Base-by-base conservation (phyloP, 305 asterid species). In the Fraxinus sp. region DNA sequence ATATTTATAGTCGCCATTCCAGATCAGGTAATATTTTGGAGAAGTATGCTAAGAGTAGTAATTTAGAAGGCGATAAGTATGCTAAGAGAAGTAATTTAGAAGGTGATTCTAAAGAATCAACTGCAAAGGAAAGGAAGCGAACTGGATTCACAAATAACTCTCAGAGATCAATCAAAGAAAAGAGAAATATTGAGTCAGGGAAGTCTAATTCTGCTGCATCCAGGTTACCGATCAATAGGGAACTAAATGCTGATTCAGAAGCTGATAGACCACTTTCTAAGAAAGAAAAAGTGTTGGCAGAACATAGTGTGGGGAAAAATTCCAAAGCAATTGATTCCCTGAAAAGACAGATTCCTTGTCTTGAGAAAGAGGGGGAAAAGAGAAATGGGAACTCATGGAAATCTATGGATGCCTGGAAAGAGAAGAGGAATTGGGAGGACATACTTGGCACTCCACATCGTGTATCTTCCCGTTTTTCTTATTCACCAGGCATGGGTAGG, bases 391-490 rank as follows among this genome's bases (percentile, higher is more conserved):
- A 80, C 84, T 87, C 90, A 20, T 89, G 89, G 86, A 92, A 88
- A 81, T 94, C 96, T 36, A 89, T 97, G 97, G 98, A 95, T 92
- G 99, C 98, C 66, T 97, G 99, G 99, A 97, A 92, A 91, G 98
- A 95, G 90, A 97, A 93, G 91, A 92, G 99, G 85, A 95, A 95
- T 85, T 97, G 99, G 99, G 97, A 94, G 88, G 98, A 92, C 82
- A 89, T 97, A 89, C 98, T 97, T 88, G 90, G 97, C 81, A 85
- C 97, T 72, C 96, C 98, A 10, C 89, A 88, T 82, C 91, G 96
- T 81, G 92, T 86, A 85, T 93, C 98, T 83, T 92, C 98, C 62
- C 98, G 98, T 79, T 94, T 93, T 89, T 97, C 97, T 16, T 91
- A 93, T 87, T 97, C 99, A 75, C 98, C 99, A 11, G 95, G 98